Base-by-base conservation (phyloP, 345 rosid species). In the Tarenaya hassleriana region DNA sequence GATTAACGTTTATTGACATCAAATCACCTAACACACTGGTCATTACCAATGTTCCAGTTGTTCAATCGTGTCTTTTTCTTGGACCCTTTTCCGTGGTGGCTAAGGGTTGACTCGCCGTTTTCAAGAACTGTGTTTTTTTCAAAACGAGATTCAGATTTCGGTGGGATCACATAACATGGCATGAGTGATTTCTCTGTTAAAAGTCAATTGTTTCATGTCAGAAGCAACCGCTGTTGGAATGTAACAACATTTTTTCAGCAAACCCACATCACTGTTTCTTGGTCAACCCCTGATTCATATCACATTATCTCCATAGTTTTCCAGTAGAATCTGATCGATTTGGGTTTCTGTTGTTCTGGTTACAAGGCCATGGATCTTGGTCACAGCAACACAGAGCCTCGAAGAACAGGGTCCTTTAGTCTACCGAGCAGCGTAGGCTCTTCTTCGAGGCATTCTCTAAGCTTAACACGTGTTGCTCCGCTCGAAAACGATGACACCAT, bases 401-500 rank as follows among this genome's bases (percentile, higher is more conserved):
- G 66, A 13, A 60, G 12, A 43, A 61, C 61, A 44, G 74, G 50
- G 42, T 69, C 78, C 27, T 55, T 70, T 41, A 64, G 79, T 47
- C 41, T 73, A 58, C 67, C 69, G 56, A 75, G 74, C 57, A 79
- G 82, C 50, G 18, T 17, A 16, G 67, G 64, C 44, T 74, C 80
- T 75, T 81, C 89, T 52, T 37, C 74, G 14, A 70, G 75, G 58
- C 65, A 64, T 2, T 77, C 86, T n/a, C 12, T 70, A 21, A 73
- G 69, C 32, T 59, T 77, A 58, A 68, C 83, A 34, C 62, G 74
- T 18, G 55, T 41, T 17, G 14, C 55, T 52, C 50, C 74, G 20
- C 59, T 52, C 35, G 50, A 64, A 5, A 24, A 52, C 9, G 73
- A 70, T 67, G 81, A 79, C 75, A 82, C 60, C 39, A 48, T 48